Evolutionary conservation across 768 basidiomycete genomes (phyloP).

Genomic region (Mycena alexandri): DNA sequence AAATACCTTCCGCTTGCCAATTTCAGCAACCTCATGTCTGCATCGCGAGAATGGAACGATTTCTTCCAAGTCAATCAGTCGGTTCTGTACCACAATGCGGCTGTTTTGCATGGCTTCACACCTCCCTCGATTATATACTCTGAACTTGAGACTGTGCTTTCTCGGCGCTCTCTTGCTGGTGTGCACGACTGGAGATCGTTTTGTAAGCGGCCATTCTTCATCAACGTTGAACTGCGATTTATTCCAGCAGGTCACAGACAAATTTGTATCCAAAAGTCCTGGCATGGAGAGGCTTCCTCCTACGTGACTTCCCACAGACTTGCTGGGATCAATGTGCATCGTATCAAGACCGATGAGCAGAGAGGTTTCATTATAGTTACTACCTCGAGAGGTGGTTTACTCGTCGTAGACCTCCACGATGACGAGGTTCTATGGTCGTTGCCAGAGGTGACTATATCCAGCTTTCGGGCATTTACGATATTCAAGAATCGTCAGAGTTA

Average conservation of each 20-base stretch:
- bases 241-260: conserved; percentile 58
- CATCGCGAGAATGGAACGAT: conserved; percentile 61
- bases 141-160: conserved; percentile 48
- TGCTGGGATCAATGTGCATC: conserved; percentile 64
- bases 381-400: conserved; percentile 64
- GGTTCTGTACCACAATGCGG: conserved; percentile 70
- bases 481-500: conserved; percentile 52
- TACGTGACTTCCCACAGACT: conserved; percentile 48
- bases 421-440: conserved; percentile 74
- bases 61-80: conserved; percentile 63
- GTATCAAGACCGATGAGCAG: conserved; percentile 81
- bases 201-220: conserved; percentile 56
- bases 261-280: conserved; percentile 60
- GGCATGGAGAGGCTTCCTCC: conserved; percentile 66
- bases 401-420: conserved; percentile 66
- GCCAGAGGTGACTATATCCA: conserved; percentile 55
- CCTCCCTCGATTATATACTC: conserved; percentile 44
- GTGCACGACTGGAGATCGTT: conserved; percentile 68
- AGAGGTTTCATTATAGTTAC: conserved; percentile 73
- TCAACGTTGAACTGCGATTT: conserved; percentile 7
- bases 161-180: conserved; percentile 51
- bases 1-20: conserved; percentile 63
- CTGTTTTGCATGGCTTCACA: conserved; percentile 63
- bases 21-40: conserved; percentile 50
- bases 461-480: background rate